Percentiles rank a stretch among this genome's conserved stretches.
phyloP scores from a whole-genome alignment of 2,329 filamentous ascomycete genomes.

The Stachybotrys chlorohalonatus region DNA sequence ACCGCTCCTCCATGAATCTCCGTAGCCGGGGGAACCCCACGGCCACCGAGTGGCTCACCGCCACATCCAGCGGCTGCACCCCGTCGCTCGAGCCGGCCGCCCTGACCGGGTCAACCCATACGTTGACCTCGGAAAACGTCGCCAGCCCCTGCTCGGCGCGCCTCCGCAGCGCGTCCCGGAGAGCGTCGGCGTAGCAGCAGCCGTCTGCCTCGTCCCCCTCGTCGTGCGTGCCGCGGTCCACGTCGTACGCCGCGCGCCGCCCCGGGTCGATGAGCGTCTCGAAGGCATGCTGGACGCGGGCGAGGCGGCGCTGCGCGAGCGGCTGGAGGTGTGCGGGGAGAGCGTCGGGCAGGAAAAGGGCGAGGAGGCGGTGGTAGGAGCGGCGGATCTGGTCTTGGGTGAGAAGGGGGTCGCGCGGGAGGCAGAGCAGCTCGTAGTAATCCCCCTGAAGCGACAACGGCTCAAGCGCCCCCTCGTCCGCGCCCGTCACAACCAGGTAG shows the following conservation, averaged over 20 bases:
- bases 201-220: constrained; percentile 9
- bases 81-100: background rate
- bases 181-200: constrained; percentile 8
- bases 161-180: constrained; percentile 10
- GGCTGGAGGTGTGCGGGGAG: constrained; percentile 28
- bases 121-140: constrained; percentile 26
- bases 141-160: background rate
- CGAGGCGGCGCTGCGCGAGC: constrained; percentile 30
- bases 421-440: constrained; percentile 36
- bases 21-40: constrained; percentile 23
- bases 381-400: constrained; percentile 26
- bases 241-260: constrained; percentile 31
- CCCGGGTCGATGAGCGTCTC: constrained; percentile 37
- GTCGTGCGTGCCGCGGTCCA: constrained; percentile 6
- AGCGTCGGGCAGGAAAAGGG: constrained; percentile 29
- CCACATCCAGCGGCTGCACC: constrained; percentile 26
- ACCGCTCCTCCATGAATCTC: constrained; percentile 13
- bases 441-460: constrained; percentile 15
- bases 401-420: constrained; percentile 22
- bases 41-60: constrained; percentile 27
- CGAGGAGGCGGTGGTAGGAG: constrained; percentile 35
- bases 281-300: constrained; percentile 32
- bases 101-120: constrained; percentile 11
- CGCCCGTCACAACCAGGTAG: background rate
- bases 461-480: background rate